A percentile compares a stretch with the other conserved stretches of the same genome.
phyloP scores from a whole-genome alignment of 352 stramenopile species.

The Pythium inflatum region DNA sequence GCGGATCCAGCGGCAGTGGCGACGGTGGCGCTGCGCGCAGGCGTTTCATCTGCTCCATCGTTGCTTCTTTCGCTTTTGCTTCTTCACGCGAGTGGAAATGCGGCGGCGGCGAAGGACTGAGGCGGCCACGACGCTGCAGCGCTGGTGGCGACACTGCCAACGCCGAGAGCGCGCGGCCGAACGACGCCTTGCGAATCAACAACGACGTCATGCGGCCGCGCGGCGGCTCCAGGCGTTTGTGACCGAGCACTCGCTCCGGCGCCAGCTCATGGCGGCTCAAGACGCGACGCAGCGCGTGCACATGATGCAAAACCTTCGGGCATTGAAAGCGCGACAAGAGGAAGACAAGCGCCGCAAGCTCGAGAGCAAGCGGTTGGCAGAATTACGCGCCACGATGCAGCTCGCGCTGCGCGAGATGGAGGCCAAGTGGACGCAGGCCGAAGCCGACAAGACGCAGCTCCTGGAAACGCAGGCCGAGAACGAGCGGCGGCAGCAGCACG shows the following conservation, averaged over 20 bases:
- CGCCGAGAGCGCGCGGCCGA: neutral
- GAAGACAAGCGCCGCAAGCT: conserved; percentile 43
- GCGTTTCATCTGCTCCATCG: conserved; percentile 46
- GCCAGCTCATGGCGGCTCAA: conserved; percentile 39
- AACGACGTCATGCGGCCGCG: conserved; percentile 33
- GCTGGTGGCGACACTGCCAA: conserved; percentile 54
- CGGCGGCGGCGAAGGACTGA: conserved; percentile 30
- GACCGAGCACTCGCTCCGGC: conserved; percentile 46
- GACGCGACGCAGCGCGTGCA: conserved; percentile 42
- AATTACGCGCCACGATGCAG: conserved; percentile 44
- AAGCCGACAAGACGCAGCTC: conserved; percentile 7
- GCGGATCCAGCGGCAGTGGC: conserved; percentile 25
- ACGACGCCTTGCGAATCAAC: conserved; percentile 15
- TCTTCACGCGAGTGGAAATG: conserved; percentile 43
- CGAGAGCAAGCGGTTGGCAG: conserved; percentile 39
- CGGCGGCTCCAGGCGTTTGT: conserved; percentile 50
- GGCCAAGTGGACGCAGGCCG: conserved; percentile 39
- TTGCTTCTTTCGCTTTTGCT: conserved; percentile 47
- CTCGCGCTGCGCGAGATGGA: conserved; percentile 44
- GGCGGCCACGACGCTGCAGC: conserved; percentile 43
- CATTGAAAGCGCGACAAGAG: conserved; percentile 51
- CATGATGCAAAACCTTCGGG: conserved; percentile 51
- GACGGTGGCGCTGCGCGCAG: conserved; percentile 1
- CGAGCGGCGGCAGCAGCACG: neutral
- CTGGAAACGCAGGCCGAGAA: neutral